A percentile compares a stretch with the other conserved stretches of the same genome.
These are phyloP conservation scores for Bromus sterilis DNA, from an alignment of 176 grass and related monocot genomes.

Conservation along the genomic window DNA sequence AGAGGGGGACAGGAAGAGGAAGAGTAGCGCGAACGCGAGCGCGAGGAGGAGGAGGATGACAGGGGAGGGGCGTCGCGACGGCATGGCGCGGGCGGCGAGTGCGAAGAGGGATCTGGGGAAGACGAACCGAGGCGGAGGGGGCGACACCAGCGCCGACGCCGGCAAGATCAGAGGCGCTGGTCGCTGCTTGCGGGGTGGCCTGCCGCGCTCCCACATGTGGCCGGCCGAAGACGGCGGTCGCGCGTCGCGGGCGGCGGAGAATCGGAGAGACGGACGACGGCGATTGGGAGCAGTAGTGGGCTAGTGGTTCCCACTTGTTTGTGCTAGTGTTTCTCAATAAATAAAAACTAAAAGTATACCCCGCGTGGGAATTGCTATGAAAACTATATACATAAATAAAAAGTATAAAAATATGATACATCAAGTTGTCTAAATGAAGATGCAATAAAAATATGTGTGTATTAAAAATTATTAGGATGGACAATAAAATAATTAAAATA, in stretches of 20 bases:
- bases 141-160: slow-evolving; percentile 14
- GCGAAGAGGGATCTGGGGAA: slow-evolving; percentile 33
- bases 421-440: too few species aligned
- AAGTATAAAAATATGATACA: too few species aligned
- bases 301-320: background rate
- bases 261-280: background rate
- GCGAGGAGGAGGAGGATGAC: slow-evolving; percentile 23
- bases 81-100: slow-evolving; percentile 32
- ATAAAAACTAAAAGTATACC: too few species aligned
- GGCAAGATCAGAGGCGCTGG: slow-evolving; percentile 32
- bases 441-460: too few species aligned
- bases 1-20: slow-evolving; percentile 29
- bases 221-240: background rate
- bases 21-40: slow-evolving; percentile 31
- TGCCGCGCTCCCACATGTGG: slow-evolving; percentile 66
- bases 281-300: background rate
- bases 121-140: slow-evolving; percentile 22
- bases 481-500: too few species aligned
- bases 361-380: too few species aligned
- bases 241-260: background rate
- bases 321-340: too few species aligned
- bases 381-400: too few species aligned
- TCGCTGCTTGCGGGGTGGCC: slow-evolving; percentile 44
- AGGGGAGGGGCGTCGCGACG: slow-evolving; percentile 28
- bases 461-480: too few species aligned